Evolutionary conservation across 2,329 filamentous ascomycete genomes (phyloP).

Genomic region (Cylindrodendrum hubeiense): DNA sequence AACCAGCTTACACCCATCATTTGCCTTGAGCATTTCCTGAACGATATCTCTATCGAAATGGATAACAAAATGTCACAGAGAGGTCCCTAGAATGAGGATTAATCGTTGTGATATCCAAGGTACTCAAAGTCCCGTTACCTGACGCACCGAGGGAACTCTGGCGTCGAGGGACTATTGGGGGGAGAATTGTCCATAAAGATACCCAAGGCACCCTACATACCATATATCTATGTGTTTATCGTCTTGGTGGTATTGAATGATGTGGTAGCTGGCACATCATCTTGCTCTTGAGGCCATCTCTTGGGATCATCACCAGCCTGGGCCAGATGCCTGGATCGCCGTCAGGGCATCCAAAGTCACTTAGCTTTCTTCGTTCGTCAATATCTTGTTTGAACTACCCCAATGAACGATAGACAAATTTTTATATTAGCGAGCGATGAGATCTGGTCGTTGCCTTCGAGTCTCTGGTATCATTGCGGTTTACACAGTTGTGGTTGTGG

Average conservation of each 20-base stretch:
- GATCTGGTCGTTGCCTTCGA: not conserved
- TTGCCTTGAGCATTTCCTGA: not conserved
- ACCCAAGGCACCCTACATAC: not conserved
- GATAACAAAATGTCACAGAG: not conserved
- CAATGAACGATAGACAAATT: not conserved
- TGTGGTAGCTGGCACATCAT: not conserved
- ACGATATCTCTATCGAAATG: not conserved
- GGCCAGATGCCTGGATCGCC: not conserved
- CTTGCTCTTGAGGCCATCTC: not conserved
- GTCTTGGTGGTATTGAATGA: not conserved
- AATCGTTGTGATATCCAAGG: not conserved
- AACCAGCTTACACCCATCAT: slow-evolving; percentile 12
- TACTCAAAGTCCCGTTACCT: not conserved
- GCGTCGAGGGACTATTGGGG: not conserved
- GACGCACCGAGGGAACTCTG: not conserved
- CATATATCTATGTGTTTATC: too few relatives aligned
- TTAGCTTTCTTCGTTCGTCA: not conserved
- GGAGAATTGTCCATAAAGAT: too few relatives aligned
- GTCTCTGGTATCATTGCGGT: not conserved
- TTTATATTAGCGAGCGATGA: not conserved
- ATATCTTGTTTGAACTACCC: not conserved
- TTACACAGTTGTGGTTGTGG: not conserved
- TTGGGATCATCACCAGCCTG: not conserved
- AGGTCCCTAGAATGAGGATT: not conserved
- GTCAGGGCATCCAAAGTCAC: not conserved